phyloP scores from a whole-genome alignment of 2,329 filamentous ascomycete species.

The Pseudogymnoascus sp. region DNA sequence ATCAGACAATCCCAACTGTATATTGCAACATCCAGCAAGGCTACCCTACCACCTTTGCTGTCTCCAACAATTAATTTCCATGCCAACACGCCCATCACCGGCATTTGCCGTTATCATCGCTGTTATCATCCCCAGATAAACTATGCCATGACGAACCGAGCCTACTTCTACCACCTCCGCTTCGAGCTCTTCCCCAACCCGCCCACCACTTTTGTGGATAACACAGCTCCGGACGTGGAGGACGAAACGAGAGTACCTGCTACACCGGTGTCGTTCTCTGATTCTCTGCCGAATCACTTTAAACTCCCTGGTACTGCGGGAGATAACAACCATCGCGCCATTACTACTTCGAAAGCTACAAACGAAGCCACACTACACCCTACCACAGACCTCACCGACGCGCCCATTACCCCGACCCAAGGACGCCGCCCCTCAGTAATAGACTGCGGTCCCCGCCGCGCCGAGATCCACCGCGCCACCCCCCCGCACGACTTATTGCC shows the following conservation, averaged over 20 bases:
- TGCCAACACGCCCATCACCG: not conserved
- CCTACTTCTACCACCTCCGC: conserved; percentile 57
- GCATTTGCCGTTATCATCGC: not conserved
- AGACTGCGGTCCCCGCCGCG: conserved; percentile 37
- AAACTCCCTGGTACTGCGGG: not conserved
- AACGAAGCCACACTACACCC: not conserved
- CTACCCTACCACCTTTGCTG: not conserved
- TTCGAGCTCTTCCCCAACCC: conserved; percentile 48
- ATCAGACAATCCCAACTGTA: not conserved
- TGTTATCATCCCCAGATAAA: not conserved
- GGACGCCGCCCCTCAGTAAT: conserved; percentile 29
- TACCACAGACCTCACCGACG: not conserved
- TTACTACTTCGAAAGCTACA: not conserved
- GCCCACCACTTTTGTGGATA: conserved; percentile 19
- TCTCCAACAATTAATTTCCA: not conserved
- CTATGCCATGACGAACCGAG: conserved; percentile 17
- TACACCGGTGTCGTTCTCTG: not conserved
- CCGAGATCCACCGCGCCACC: not conserved
- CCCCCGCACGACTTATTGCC: not conserved
- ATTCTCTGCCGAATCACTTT: not conserved
- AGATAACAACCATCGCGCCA: not conserved
- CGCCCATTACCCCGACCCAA: not conserved
- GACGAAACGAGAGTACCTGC: not conserved
- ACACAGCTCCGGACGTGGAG: not conserved
- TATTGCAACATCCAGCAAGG: not conserved